Base-by-base conservation (phyloP, 306 rosid genomes). In the Lathyrus aphaca region DNA sequence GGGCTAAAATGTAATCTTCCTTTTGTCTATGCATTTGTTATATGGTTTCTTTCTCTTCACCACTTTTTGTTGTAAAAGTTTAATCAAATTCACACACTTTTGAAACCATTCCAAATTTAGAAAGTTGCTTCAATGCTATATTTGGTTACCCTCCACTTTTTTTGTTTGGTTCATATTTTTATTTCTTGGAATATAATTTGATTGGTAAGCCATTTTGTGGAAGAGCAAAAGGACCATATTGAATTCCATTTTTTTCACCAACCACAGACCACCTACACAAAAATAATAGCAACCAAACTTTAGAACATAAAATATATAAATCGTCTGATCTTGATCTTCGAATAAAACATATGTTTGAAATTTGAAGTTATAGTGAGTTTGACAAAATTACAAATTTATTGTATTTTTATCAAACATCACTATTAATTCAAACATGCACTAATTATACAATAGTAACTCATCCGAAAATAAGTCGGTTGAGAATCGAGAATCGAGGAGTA, bases 211-310 rank as follows among this genome's bases (percentile, higher is more conserved):
- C 98, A 74, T 88, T 85, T 21, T 78, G 86, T 63, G 98, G 98
- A 77, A 94, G 92, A 8, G 88, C 93, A 84, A 94, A 94, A 46
- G 98, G 98, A 3, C 90, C 98, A 79, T 94, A 94, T 27, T 94
- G 98, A 44, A 90, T 84, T 15, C 97, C 98, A 79, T 81, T 84
- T 59, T 87, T 82, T 39, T 58, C 80, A 48, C 95, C 95, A n/a
- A 56, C 81, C 17, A 74, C 25, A 30, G 79, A 68, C 98, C 98
- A 94, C 73, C 96, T 89, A 80, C 91, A 82, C 8, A 55, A 68
- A 71, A 46, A 45, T 25, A 72, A 60, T 16, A 55, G 35, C 13
- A 54, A 0, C 8, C 8, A 56, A 6, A 10, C 0, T 5, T 65
- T 74, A 69, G 37, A 48, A 71, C 14, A 35, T 18, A 46, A 46